Evolutionary conservation across 441 rosid species (phyloP).

Genomic region (Macaranga tanarius): DNA sequence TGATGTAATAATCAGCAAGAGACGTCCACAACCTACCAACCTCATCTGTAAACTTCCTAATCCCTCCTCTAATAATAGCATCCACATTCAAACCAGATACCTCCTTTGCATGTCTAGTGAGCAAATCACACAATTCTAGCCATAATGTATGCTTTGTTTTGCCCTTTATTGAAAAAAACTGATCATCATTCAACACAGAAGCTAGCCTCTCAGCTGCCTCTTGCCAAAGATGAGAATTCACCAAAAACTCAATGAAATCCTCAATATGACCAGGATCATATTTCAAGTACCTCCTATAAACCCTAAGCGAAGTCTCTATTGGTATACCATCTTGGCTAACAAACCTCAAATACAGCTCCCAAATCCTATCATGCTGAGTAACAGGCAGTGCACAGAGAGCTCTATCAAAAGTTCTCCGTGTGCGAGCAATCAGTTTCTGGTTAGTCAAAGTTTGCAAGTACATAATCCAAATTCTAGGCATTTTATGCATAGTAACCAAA

Average conservation of each 20-base stretch:
- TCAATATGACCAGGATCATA: constrained; percentile 90
- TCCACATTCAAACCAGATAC: constrained; percentile 91
- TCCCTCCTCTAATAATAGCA: constrained; percentile 93
- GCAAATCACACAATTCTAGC: constrained; percentile 87
- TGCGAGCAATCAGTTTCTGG: constrained; percentile 58
- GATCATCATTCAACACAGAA: constrained; percentile 80
- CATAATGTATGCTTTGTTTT: constrained; percentile 84
- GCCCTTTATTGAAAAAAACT: constrained; percentile 76
- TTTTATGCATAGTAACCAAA: constrained; percentile 87
- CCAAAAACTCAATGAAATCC: constrained; percentile 84
- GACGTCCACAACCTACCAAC: constrained; percentile 95
- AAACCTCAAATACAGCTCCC: constrained; percentile 83
- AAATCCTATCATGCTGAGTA: constrained; percentile 89
- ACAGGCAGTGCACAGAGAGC: constrained; percentile 90
- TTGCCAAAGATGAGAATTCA: constrained; percentile 84
- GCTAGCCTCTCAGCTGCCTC: constrained; percentile 86
- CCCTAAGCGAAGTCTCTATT: constrained; percentile 86
- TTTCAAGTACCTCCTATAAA: constrained; percentile 87
- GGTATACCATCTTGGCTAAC: constrained; percentile 85
- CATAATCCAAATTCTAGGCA: constrained; percentile 98
- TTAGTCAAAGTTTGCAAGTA: constrained; percentile 59
- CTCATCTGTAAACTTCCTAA: constrained; percentile 85
- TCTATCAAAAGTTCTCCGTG: constrained; percentile 68
- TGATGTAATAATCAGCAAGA: constrained; percentile 87
- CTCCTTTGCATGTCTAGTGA: constrained; percentile 73